Percentiles rank a stretch among this genome's conserved stretches.
These are phyloP conservation scores for Septoria petroselini DNA, from an alignment of 2,329 filamentous ascomycete species.

Conservation along the genomic window DNA sequence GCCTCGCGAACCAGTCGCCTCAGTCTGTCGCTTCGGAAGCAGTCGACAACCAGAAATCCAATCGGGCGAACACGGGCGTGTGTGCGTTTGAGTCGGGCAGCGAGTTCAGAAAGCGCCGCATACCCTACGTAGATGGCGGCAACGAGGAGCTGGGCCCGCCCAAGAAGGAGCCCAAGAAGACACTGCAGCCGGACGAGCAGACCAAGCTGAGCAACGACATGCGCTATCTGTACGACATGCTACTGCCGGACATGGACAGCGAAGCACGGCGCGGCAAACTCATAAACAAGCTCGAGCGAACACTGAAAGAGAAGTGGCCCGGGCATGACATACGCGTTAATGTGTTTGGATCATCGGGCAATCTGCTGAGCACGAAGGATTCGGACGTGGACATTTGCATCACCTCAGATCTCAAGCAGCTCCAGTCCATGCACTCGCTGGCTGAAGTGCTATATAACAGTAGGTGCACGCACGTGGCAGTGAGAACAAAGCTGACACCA, in stretches of 20 bases:
- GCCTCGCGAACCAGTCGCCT: conserved; percentile 75
- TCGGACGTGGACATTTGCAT: conserved; percentile 99
- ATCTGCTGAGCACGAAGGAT: conserved; percentile 88
- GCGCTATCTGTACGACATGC: conserved; percentile 75
- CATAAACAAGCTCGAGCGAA: conserved; percentile 79
- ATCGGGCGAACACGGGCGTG: conserved; percentile 43
- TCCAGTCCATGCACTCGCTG: conserved; percentile 87
- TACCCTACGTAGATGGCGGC: conserved; percentile 82
- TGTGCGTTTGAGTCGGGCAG: conserved; percentile 90
- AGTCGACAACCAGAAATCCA: conserved; percentile 51
- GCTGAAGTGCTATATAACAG: conserved; percentile 80
- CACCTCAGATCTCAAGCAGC: conserved; percentile 79
- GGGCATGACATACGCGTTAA: conserved; percentile 85
- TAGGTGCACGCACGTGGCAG: conserved; percentile 54
- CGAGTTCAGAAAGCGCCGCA: conserved; percentile 75
- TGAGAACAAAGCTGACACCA: conserved; percentile 31
- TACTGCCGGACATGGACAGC: conserved; percentile 78
- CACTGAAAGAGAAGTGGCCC: conserved; percentile 90
- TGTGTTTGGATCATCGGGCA: conserved; percentile 97
- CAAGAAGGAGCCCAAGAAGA: conserved; percentile 66
- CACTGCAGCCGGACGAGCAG: conserved; percentile 69
- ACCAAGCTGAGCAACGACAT: conserved; percentile 75
- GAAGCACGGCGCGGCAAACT: conserved; percentile 72
- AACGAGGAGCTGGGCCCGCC: conserved; percentile 71
- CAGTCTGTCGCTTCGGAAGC: conserved; percentile 88